phyloP scores from a whole-genome alignment of 1,284 basidiomycete genomes.

The Cutaneotrichosporon spelunceum region DNA sequence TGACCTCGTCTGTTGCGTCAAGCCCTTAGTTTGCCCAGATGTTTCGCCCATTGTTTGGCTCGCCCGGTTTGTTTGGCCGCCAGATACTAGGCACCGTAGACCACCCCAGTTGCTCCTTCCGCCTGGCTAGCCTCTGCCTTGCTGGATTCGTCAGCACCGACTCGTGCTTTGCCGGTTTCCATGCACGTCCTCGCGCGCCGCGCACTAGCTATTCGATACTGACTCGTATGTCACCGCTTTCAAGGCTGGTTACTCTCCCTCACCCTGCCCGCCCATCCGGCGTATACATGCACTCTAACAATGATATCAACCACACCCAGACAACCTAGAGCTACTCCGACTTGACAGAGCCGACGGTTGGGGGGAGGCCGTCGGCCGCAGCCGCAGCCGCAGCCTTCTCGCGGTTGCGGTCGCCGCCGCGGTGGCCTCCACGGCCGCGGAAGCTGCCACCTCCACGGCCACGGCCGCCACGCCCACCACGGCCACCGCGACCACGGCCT shows the following conservation, averaged over 20 bases:
- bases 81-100: no score
- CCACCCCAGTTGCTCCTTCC: no score
- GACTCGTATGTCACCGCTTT: no score
- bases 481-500: slow-evolving; percentile 33
- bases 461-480: slow-evolving; percentile 25
- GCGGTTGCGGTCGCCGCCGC: slow-evolving; percentile 19
- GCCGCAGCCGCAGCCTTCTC: slow-evolving; percentile 19
- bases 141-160: no score
- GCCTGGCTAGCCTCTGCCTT: no score
- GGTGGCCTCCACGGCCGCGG: slow-evolving; percentile 9
- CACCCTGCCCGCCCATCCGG: neutral
- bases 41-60: no score
- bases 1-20: no score
- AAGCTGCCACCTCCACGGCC: slow-evolving; percentile 12
- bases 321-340: neutral
- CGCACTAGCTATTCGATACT: no score
- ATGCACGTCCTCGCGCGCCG: no score
- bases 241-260: neutral
- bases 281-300: slow-evolving; percentile 6
- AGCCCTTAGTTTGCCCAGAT: no score
- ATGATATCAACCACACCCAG: neutral
- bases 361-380: slow-evolving; percentile 29
- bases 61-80: no score
- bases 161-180: no score
- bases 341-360: slow-evolving; percentile 29